Evolutionary conservation across 495 filamentous ascomycete genomes (phyloP), one percentile per base, ranked within the genome.

Genomic region (Tuber melanosporum): DNA sequence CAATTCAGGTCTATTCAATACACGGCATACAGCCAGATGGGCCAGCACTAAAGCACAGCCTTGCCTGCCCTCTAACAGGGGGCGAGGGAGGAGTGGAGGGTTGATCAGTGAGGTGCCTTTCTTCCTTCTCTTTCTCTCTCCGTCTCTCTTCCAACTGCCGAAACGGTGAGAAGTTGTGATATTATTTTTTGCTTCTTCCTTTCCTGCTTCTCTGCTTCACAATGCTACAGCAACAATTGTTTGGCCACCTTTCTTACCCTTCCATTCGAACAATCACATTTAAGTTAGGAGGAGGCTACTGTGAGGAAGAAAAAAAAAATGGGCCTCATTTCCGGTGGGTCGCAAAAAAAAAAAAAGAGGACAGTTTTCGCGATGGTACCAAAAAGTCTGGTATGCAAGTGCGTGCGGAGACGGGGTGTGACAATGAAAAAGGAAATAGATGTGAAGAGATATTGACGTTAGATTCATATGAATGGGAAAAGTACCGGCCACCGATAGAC

Each of bases 101-200:
- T 36, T 36, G 57, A 36, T 66, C 57, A 36, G 26, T 66, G 6
- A 15, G 57, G 36, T 36, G 57, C 5, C 57, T 17, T 66, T 66
- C 57, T 36, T 66, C 57, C 12, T 36, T 36, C 57, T 66, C 26
- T 14, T 36, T 36, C 26, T 66, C 26, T 66, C 57, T 7, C 26
- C 14, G 57, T 36, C 57, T 66, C 57, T 17, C 26, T 66, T 36
- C 57, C 26, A 66, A 66, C 32, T 66, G 57, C 57, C 57, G 57
- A 66, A 66, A 66, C 26, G 57, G 57, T 17, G 57, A 36, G 14
- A 26, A 66, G 32, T 66, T 66, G 57, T 66, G 57, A 66, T 66
- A 66, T 66, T 66, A 66, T 66, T 66, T 66, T 66, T 66, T 66
- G 57, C 57, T 66, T 66, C 57, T 66, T 66, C 57, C 32, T 66